Base-by-base conservation (phyloP, 2,329 filamentous ascomycete species). In the Sordariomycetes sp. region DNA sequence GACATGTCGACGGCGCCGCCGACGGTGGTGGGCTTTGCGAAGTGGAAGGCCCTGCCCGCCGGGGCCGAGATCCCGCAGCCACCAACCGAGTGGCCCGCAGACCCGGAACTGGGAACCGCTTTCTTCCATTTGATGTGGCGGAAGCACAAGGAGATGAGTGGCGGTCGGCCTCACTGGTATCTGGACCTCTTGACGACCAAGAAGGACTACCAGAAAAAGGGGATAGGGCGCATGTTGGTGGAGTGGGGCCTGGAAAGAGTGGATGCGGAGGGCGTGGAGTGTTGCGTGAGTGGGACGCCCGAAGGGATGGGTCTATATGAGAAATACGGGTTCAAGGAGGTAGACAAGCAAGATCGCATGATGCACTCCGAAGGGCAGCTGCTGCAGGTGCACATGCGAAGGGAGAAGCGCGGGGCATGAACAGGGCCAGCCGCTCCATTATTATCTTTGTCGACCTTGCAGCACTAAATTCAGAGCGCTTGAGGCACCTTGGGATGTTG, bases 231-330 rank as follows among this genome's bases (percentile, higher is more conserved):
- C 22, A 61, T 72, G 62, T 62, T 74, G 59, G 58, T 76, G 53
- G 59, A 65, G 34, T 71, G 68, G 66, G 68, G 68, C 3, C 64
- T 67, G n/a, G 65, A 66, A 10, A 67, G 74, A 61, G 70, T 72
- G 18, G 70, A 73, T 54, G 60, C 66, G 11, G 65, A 72, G 2
- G 67, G 69, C 5, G 59, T 75, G n/a, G 66, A 69, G 3, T 63
- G 64, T 0, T 74, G 70, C 54, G 65, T 74, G 18, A 72, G 75
- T 62, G 67, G 73, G 0, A 70, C 71, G 0, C 57, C 60, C 0
- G 62, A 68, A 6, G 73, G 70, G 0, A 65, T 62, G 7, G 57
- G 59, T 1, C 61, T 75, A 22, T 74, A 74, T 57, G 65, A 67
- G 58, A 70, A 67, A 62, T 66, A 65, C 40, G 72, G 71, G 0